Conservation (phyloP, 176 grass and related monocot genomes). For the Chloris gayana region DNA sequence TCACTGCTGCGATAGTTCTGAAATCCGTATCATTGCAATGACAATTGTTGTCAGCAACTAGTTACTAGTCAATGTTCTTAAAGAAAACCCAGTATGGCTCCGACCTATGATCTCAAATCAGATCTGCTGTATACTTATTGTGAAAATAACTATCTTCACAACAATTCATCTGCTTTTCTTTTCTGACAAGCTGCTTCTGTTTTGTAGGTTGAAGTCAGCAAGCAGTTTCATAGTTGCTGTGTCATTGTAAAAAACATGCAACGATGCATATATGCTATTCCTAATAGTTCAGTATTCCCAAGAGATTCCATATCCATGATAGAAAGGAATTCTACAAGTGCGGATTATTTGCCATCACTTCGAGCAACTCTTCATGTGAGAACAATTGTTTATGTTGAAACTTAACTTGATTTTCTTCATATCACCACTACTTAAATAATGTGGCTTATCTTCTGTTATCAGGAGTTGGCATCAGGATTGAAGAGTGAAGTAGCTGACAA, state of each 20-base stretch:
- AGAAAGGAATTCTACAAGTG: conserved; percentile 47
- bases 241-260: conserved; percentile 88
- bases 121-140: conserved; percentile 20
- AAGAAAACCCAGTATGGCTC: neutral
- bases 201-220: conserved; percentile 74
- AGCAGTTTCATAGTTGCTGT: conserved; percentile 80
- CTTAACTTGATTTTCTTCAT: conserved; percentile 15
- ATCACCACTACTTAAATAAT: conserved; percentile 23
- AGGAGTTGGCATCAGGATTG: conserved; percentile 82
- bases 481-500: conserved; percentile 87
- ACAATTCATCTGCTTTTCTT: neutral
- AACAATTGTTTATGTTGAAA: conserved; percentile 33
- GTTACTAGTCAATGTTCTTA: neutral
- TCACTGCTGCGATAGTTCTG: neutral
- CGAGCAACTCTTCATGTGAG: conserved; percentile 77
- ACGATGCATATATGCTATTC: conserved; percentile 97
- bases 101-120: conserved; percentile 4
- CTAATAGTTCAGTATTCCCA: conserved; percentile 71
- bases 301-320: conserved; percentile 50
- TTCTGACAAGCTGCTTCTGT: conserved; percentile 35
- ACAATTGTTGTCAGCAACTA: neutral
- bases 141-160: neutral
- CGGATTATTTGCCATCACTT: conserved; percentile 58
- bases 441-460: conserved; percentile 39
- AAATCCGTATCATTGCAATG: neutral